These are phyloP conservation scores for Cystobasidium onofrii DNA, from an alignment of 768 basidiomycete genomes.

Conservation along the genomic window DNA sequence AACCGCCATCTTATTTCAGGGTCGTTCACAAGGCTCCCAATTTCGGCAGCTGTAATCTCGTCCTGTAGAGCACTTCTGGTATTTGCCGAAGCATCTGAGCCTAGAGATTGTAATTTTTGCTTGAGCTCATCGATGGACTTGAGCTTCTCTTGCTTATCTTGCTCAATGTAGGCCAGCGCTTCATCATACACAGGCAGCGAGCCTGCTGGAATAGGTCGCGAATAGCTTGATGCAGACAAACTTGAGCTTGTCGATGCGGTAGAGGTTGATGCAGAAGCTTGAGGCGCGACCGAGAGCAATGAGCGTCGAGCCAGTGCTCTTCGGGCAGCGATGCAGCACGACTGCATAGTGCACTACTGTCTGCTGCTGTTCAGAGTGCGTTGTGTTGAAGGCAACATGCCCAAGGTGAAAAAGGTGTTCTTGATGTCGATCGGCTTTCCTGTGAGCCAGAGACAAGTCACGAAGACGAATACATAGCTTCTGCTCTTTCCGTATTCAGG, in stretches of 20 bases:
- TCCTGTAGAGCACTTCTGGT: conserved; percentile 31
- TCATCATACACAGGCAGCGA: conserved; percentile 61
- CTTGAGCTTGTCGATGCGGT: background rate
- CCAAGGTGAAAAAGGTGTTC: background rate
- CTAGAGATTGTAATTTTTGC: conserved; percentile 43
- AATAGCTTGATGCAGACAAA: background rate
- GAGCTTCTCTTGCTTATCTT: conserved; percentile 55
- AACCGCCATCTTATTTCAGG: conserved; percentile 73
- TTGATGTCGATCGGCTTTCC: too few relatives aligned
- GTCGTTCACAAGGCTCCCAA: conserved; percentile 75
- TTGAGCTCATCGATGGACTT: conserved; percentile 50
- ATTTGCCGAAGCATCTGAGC: conserved; percentile 43
- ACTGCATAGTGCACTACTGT: background rate
- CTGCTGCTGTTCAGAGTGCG: background rate
- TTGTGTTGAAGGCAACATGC: background rate
- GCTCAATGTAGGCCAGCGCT: conserved; percentile 62
- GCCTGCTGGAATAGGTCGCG: conserved; percentile 8
- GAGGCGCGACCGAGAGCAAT: background rate
- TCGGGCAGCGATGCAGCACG: background rate
- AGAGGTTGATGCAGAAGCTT: conserved; percentile 2
- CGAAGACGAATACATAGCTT: too few relatives aligned
- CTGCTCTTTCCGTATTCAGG: too few relatives aligned
- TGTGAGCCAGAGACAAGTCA: too few relatives aligned
- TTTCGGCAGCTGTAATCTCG: conserved; percentile 53
- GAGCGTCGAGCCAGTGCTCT: background rate